A percentile compares a stretch with the other conserved stretches of the same genome.
Evolutionary conservation across 768 basidiomycete species (phyloP).

Genomic region (Lactarius trivialis): DNA sequence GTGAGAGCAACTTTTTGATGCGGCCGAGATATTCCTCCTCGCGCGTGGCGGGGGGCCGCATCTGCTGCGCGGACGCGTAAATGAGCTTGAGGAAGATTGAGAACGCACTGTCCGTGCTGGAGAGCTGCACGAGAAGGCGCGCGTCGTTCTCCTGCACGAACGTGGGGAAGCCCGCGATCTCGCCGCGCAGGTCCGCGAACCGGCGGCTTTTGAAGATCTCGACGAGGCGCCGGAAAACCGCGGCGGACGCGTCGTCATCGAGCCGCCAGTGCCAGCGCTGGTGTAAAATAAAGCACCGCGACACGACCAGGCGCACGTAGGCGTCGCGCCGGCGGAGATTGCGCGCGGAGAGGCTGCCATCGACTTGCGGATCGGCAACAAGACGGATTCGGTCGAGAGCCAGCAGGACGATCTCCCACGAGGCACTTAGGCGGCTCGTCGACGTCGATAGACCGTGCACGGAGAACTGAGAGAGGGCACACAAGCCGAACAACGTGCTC

Average conservation of each 20-base stretch:
- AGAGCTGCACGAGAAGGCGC: slow-evolving; percentile 43
- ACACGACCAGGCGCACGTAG: slow-evolving; percentile 63
- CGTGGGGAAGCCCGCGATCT: slow-evolving; percentile 58
- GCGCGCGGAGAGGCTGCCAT: slow-evolving; percentile 33
- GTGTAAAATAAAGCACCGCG: slow-evolving; percentile 68
- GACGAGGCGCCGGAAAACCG: slow-evolving; percentile 56
- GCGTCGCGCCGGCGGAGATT: slow-evolving; percentile 52
- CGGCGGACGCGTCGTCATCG: slow-evolving; percentile 44
- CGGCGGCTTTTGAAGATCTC: slow-evolving; percentile 72
- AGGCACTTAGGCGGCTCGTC: slow-evolving; percentile 39
- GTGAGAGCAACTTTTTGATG: slow-evolving; percentile 61
- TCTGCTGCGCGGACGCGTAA: slow-evolving; percentile 48
- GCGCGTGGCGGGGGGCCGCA: slow-evolving; percentile 27
- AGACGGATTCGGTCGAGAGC: slow-evolving; percentile 59
- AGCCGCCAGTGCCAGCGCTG: slow-evolving; percentile 75
- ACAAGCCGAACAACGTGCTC: slow-evolving; percentile 60
- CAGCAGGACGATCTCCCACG: slow-evolving; percentile 58
- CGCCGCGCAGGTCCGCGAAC: slow-evolving; percentile 61
- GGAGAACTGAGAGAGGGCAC: slow-evolving; percentile 75
- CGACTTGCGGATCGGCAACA: slow-evolving; percentile 38
- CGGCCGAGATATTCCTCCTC: slow-evolving; percentile 33
- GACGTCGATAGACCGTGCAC: slow-evolving; percentile 40
- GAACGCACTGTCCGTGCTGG: slow-evolving; percentile 62
- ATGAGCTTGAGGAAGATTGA: slow-evolving; percentile 78
- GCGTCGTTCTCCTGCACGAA: slow-evolving; percentile 59